phyloP scores from a whole-genome alignment of 2,329 filamentous ascomycete species.

The Aspergillus jensenii region DNA sequence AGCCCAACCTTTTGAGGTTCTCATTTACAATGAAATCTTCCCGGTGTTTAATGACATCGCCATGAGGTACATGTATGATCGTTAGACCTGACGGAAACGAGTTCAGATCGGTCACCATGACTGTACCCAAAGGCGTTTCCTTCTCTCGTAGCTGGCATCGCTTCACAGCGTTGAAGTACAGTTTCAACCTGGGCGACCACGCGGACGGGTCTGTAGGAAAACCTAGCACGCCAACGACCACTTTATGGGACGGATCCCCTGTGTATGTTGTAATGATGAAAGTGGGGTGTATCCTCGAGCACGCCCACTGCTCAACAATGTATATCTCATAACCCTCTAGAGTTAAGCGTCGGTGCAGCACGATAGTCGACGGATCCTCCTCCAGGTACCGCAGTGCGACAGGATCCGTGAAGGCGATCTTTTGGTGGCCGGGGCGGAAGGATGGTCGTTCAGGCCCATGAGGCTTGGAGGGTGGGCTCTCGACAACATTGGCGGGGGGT shows the following conservation, averaged over 20 bases:
- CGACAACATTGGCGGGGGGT: constrained; percentile 20
- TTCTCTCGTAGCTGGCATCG: constrained; percentile 82
- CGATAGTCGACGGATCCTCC: constrained; percentile 73
- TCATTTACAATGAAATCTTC: constrained; percentile 92
- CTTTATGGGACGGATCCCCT: constrained; percentile 74
- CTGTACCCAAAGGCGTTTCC: constrained; percentile 75
- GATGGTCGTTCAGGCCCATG: constrained; percentile 17
- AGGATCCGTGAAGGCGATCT: constrained; percentile 65
- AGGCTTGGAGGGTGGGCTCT: constrained; percentile 20
- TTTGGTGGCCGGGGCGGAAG: constrained; percentile 47
- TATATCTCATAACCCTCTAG: constrained; percentile 89
- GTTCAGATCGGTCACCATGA: constrained; percentile 94
- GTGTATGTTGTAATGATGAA: constrained; percentile 92
- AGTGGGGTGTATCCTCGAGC: constrained; percentile 84
- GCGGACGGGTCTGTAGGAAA: constrained; percentile 75
- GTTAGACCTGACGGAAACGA: constrained; percentile 89
- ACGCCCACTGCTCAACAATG: constrained; percentile 96
- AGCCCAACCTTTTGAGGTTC: constrained; percentile 86
- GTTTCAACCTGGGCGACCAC: constrained; percentile 76
- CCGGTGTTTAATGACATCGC: constrained; percentile 76
- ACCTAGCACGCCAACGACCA: constrained; percentile 77
- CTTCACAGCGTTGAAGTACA: constrained; percentile 84
- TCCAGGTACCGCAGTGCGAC: constrained; percentile 75
- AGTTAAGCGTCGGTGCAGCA: constrained; percentile 69
- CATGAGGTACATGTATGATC: constrained; percentile 85